A percentile compares a stretch with the other conserved stretches of the same genome.
Evolutionary conservation across 192 early-diverging fungal species (phyloP).

Genomic region (Pecoramyces ruminantium): DNA sequence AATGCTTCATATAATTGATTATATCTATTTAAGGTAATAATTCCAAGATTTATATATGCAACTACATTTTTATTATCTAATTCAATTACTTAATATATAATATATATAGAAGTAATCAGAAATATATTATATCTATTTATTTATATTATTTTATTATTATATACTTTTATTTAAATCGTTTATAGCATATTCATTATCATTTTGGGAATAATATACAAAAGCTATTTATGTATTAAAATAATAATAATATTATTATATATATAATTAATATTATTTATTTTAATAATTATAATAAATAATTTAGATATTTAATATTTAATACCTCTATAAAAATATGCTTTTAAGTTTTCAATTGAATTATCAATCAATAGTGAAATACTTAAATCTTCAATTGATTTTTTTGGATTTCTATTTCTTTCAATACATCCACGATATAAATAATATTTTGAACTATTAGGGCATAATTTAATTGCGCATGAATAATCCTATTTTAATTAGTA

Average conservation of each 20-base stretch:
- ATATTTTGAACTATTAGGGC: neutral
- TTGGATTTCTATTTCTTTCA: neutral
- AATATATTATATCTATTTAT: no score
- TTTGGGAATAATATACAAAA: neutral
- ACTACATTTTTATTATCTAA: neutral
- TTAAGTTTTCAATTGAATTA: neutral
- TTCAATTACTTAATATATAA: neutral
- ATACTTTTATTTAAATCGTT: neutral
- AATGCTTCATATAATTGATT: neutral
- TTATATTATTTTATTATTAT: neutral
- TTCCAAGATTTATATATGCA: neutral
- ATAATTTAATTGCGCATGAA: neutral
- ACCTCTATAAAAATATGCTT: neutral
- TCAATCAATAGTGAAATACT: neutral
- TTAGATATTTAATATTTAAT: no score
- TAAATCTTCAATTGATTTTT: neutral
- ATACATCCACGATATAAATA: neutral
- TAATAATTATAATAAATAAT: no score
- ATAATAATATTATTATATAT: no score
- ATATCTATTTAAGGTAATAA: neutral
- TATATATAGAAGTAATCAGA: no score
- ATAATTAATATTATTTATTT: no score
- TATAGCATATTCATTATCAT: neutral
- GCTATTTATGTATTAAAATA: neutral
- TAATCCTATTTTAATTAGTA: neutral